Percentiles rank a stretch among this genome's conserved stretches.
Conservation (phyloP, 441 rosid species). For the Euphorbia schlechtendalii region DNA sequence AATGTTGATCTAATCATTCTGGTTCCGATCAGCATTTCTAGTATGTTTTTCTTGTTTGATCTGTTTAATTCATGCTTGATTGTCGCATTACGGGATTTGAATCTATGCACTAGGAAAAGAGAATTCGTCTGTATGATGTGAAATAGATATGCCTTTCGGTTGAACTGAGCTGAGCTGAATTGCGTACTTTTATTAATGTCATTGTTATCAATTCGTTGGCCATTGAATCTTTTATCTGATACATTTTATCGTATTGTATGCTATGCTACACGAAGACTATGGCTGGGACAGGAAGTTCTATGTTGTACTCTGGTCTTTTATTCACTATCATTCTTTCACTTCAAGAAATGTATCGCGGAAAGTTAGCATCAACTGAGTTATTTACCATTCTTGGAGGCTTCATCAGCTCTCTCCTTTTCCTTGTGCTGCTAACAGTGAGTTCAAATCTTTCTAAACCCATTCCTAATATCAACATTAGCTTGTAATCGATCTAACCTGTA, state of each 20-base stretch:
- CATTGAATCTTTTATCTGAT: neutral
- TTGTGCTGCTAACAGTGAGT: slow-evolving; percentile 61
- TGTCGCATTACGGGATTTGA: neutral
- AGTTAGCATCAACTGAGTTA: slow-evolving; percentile 66
- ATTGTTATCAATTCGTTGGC: neutral
- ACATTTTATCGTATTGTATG: neutral
- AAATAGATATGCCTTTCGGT: neutral
- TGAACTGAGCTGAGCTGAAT: neutral
- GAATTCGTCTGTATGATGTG: neutral
- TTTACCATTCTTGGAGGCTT: slow-evolving; percentile 82
- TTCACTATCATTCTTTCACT: slow-evolving; percentile 63
- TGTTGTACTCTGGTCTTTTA: slow-evolving; percentile 55
- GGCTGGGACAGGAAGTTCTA: slow-evolving; percentile 77
- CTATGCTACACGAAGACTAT: slow-evolving; percentile 22
- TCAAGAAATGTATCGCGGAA: slow-evolving; percentile 60
- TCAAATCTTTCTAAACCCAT: neutral
- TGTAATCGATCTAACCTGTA: neutral
- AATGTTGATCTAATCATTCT: neutral
- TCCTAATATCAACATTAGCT: neutral
- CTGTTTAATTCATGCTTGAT: neutral
- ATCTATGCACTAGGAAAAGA: neutral
- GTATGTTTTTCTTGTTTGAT: neutral
- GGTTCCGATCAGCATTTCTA: neutral
- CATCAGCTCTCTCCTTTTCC: slow-evolving; percentile 71
- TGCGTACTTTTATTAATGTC: neutral